Evolutionary conservation across 1,284 basidiomycete genomes (phyloP).

Genomic region (Cryptococcus sp.): DNA sequence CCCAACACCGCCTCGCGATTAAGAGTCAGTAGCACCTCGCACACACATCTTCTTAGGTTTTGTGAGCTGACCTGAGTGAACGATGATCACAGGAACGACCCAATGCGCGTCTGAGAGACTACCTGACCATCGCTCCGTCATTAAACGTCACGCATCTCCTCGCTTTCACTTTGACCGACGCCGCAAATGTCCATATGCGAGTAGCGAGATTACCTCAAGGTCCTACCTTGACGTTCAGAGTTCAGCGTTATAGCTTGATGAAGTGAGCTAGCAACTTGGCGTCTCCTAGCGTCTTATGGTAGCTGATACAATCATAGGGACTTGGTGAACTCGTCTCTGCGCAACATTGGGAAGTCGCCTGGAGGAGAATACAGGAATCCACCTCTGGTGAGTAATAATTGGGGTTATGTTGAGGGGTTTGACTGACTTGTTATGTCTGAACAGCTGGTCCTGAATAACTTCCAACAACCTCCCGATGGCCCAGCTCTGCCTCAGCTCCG

Average conservation of each 20-base stretch:
- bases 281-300: background rate
- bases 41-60: too few relatives aligned
- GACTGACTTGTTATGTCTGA: background rate
- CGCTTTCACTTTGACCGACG: constrained; percentile 83
- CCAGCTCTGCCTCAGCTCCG: constrained; percentile 54
- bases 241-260: constrained; percentile 88
- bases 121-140: constrained; percentile 86
- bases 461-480: constrained; percentile 55
- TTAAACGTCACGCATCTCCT: constrained; percentile 91
- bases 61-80: too few relatives aligned
- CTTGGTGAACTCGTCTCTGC: constrained; percentile 46
- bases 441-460: constrained; percentile 57
- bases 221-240: constrained; percentile 89
- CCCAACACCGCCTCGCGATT: constrained; percentile 94
- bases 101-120: constrained; percentile 92
- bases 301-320: constrained; percentile 28
- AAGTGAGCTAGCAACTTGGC: constrained; percentile 55
- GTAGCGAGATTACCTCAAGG: constrained; percentile 88
- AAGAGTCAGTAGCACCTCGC: constrained; percentile 59
- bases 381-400: constrained; percentile 41
- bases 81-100: constrained; percentile 72
- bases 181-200: constrained; percentile 76
- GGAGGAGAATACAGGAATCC: constrained; percentile 54
- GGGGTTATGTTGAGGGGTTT: background rate
- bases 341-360: constrained; percentile 51